Percentiles rank a stretch among this genome's conserved stretches.
Evolutionary conservation across 2,329 filamentous ascomycete genomes (phyloP).

Genomic region (Cucurbitaria berberidis): DNA sequence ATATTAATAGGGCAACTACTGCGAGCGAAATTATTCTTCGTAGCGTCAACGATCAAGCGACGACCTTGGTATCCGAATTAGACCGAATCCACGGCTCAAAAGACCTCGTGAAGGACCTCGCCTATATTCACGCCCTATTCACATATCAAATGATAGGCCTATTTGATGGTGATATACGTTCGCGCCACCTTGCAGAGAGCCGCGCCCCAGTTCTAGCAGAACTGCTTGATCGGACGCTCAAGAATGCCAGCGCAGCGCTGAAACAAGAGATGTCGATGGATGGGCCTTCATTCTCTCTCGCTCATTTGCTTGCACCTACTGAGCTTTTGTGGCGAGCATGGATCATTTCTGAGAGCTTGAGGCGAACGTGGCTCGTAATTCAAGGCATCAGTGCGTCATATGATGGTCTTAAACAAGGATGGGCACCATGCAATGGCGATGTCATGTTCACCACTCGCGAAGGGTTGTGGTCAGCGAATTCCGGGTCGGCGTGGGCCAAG

Average conservation of each 20-base stretch:
- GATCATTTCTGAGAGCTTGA: constrained; percentile 19
- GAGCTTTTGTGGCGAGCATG: constrained; percentile 9
- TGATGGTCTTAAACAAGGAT: constrained; percentile 9
- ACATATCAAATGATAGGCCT: not conserved
- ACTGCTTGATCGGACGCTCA: not conserved
- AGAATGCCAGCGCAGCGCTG: no score
- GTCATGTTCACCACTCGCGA: constrained; percentile 14
- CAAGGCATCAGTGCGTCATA: constrained; percentile 3
- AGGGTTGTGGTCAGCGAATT: constrained; percentile 13
- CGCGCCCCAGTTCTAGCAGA: not conserved
- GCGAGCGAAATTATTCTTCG: not conserved
- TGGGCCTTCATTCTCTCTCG: not conserved
- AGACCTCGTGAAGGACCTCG: not conserved
- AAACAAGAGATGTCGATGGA: not conserved
- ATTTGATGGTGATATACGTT: not conserved
- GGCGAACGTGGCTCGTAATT: constrained; percentile 16
- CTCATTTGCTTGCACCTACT: not conserved
- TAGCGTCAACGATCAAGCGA: not conserved
- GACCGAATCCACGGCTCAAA: not conserved
- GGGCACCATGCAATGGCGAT: constrained; percentile 11
- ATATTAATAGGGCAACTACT: not conserved
- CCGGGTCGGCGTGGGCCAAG: constrained; percentile 5
- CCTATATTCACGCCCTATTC: not conserved
- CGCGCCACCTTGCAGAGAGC: not conserved
- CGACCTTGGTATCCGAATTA: not conserved